These are phyloP conservation scores for Mollisiaceae sp. DNA, from an alignment of 2,329 filamentous ascomycete genomes.

Conservation along the genomic window DNA sequence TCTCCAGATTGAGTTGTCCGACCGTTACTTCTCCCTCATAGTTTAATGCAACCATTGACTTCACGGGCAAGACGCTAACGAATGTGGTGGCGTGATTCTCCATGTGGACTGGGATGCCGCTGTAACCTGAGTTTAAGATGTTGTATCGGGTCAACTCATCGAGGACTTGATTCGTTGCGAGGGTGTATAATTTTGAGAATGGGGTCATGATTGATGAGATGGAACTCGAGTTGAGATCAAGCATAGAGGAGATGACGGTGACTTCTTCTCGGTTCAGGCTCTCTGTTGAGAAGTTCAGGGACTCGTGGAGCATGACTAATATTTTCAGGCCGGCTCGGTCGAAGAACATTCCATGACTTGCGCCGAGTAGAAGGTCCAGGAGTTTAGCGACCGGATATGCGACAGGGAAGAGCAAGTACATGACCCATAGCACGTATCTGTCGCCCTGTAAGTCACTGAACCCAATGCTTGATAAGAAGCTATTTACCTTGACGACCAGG, in stretches of 20 bases:
- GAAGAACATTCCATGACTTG: slow-evolving; percentile 93
- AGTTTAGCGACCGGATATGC: slow-evolving; percentile 94
- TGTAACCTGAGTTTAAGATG: slow-evolving; percentile 90
- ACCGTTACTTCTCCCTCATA: slow-evolving; percentile 86
- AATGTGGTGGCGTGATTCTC: slow-evolving; percentile 82
- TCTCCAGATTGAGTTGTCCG: slow-evolving; percentile 85
- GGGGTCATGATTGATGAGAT: slow-evolving; percentile 96
- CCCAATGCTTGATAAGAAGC: background rate
- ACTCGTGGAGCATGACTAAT: slow-evolving; percentile 79
- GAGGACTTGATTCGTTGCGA: slow-evolving; percentile 86
- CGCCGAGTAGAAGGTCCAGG: slow-evolving; percentile 86
- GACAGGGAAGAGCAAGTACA: slow-evolving; percentile 87
- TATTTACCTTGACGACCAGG: slow-evolving; percentile 52
- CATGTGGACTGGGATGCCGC: slow-evolving; percentile 88
- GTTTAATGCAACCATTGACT: slow-evolving; percentile 96
- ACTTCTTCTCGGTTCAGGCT: slow-evolving; percentile 94
- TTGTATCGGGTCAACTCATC: slow-evolving; percentile 91
- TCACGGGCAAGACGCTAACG: slow-evolving; percentile 93
- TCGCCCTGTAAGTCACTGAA: background rate
- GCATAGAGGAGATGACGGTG: slow-evolving; percentile 91
- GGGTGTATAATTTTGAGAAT: slow-evolving; percentile 91
- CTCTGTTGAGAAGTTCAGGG: slow-evolving; percentile 52
- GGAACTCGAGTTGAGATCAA: slow-evolving; percentile 92
- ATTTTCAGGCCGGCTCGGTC: slow-evolving; percentile 97
- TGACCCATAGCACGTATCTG: slow-evolving; percentile 71